A percentile compares a stretch with the other conserved stretches of the same genome.
Conservation (phyloP, 108 stramenopile genomes). For the Nitzschia sp. region DNA sequence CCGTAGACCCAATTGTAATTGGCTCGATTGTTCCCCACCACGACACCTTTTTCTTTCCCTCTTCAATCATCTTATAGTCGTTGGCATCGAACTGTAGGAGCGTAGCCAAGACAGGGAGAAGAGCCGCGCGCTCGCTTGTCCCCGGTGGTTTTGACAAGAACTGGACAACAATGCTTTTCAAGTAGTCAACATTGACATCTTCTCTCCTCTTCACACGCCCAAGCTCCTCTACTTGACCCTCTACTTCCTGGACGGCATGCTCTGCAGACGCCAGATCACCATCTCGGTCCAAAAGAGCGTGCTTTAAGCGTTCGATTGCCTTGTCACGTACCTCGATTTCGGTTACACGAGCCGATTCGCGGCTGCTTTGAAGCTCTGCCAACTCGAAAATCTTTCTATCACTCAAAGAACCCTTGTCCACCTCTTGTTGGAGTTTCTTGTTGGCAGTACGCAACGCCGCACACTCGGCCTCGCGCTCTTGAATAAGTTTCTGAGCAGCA, state of each 20-base stretch:
- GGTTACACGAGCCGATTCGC: conserved; percentile 65
- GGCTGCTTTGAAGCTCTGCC: conserved; percentile 84
- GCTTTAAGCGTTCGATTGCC: conserved; percentile 62
- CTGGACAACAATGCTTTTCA: conserved; percentile 89
- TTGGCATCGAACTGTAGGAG: conserved; percentile 78
- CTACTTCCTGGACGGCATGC: conserved; percentile 55
- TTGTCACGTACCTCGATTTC: conserved; percentile 82
- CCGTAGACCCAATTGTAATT: conserved; percentile 18
- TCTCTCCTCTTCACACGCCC: conserved; percentile 76
- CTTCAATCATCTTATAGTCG: conserved; percentile 84
- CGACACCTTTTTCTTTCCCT: conserved; percentile 74
- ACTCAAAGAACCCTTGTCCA: conserved; percentile 79
- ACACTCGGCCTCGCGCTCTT: conserved; percentile 78
- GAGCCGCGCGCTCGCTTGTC: conserved; percentile 73
- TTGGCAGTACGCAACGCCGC: conserved; percentile 63
- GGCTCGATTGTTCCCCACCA: conserved; percentile 57
- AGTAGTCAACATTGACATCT: conserved; percentile 88
- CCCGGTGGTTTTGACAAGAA: conserved; percentile 85
- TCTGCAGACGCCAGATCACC: conserved; percentile 75
- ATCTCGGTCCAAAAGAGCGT: conserved; percentile 66
- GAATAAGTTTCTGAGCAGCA: conserved; percentile 81
- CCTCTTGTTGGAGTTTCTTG: conserved; percentile 77
- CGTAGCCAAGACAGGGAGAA: conserved; percentile 84
- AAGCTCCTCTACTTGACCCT: conserved; percentile 75
- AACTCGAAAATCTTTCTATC: conserved; percentile 87